These are phyloP conservation scores for Hymenoscyphus occultus DNA, from an alignment of 2,329 filamentous ascomycete genomes.

Conservation along the genomic window DNA sequence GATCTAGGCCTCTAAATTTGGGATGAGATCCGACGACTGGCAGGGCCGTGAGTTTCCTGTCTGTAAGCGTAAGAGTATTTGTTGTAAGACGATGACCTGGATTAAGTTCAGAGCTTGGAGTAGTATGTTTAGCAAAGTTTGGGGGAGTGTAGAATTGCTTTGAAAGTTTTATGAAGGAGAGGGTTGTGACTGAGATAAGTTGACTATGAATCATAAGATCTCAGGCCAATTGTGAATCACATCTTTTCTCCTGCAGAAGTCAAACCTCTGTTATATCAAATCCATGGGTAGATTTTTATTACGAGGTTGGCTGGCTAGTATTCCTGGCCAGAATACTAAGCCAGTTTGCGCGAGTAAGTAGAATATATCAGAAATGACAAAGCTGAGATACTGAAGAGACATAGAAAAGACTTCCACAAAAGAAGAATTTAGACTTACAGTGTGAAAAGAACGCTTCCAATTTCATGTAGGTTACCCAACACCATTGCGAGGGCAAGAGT, in stretches of 20 bases:
- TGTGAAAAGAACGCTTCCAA: too few species aligned
- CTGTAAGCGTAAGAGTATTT: neutral
- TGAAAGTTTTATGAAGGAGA: neutral
- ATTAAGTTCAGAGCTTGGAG: neutral
- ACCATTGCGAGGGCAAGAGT: too few species aligned
- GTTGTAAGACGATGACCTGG: too few species aligned
- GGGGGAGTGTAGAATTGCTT: neutral
- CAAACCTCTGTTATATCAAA: neutral
- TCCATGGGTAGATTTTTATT: neutral
- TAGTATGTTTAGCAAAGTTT: neutral
- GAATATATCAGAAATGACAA: too few species aligned
- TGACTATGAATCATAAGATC: neutral
- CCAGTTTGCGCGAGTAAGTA: too few species aligned
- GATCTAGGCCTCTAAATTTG: neutral
- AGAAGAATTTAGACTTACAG: too few species aligned
- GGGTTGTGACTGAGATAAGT: neutral
- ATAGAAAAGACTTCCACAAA: too few species aligned
- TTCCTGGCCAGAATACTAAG: too few species aligned
- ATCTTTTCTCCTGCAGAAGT: neutral
- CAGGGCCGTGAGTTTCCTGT: neutral
- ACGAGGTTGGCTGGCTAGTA: neutral
- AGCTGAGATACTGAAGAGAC: too few species aligned
- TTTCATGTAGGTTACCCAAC: too few species aligned
- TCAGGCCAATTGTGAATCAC: neutral
- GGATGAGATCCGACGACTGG: neutral